phyloP scores from a whole-genome alignment of 1,139 yeast genomes.

The Geotrichum restrictum region DNA sequence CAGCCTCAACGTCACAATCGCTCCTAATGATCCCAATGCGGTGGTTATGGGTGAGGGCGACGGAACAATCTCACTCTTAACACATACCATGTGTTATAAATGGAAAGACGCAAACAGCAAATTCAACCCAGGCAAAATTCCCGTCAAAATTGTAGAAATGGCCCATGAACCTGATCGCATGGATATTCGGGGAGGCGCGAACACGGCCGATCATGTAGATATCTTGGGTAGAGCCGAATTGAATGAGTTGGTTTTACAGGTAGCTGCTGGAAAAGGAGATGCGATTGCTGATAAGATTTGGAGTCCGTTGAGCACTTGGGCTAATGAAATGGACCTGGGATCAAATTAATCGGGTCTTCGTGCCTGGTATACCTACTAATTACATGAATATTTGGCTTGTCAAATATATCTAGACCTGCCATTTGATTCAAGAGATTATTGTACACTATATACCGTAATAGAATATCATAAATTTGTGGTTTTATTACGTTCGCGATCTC shows the following conservation, averaged over 20 bases:
- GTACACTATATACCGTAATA: neutral
- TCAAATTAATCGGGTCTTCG: neutral
- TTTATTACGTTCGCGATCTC: neutral
- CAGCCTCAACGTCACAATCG: conserved; percentile 64
- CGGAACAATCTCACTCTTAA: conserved; percentile 83
- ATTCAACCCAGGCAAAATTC: conserved; percentile 73
- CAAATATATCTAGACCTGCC: too few relatives aligned
- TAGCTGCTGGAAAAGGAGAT: conserved; percentile 77
- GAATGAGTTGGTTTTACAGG: conserved; percentile 75
- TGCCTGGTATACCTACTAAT: too few relatives aligned
- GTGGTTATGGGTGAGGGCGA: conserved; percentile 90
- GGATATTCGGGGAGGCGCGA: conserved; percentile 95
- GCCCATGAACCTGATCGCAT: conserved; percentile 88
- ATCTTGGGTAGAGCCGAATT: conserved; percentile 88
- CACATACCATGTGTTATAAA: conserved; percentile 77
- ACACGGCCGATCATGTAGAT: conserved; percentile 97
- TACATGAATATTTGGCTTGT: too few relatives aligned
- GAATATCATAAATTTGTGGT: neutral
- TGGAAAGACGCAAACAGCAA: conserved; percentile 73
- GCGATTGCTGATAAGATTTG: conserved; percentile 56
- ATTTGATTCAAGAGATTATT: too few relatives aligned
- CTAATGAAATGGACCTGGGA: conserved; percentile 46
- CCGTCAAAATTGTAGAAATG: conserved; percentile 82
- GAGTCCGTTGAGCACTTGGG: conserved; percentile 61
- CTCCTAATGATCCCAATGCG: conserved; percentile 54